A percentile compares a stretch with the other conserved stretches of the same genome.
These are phyloP conservation scores for Eucalyptus cladocalyx DNA, from an alignment of 345 rosid genomes.

Conservation along the genomic window DNA sequence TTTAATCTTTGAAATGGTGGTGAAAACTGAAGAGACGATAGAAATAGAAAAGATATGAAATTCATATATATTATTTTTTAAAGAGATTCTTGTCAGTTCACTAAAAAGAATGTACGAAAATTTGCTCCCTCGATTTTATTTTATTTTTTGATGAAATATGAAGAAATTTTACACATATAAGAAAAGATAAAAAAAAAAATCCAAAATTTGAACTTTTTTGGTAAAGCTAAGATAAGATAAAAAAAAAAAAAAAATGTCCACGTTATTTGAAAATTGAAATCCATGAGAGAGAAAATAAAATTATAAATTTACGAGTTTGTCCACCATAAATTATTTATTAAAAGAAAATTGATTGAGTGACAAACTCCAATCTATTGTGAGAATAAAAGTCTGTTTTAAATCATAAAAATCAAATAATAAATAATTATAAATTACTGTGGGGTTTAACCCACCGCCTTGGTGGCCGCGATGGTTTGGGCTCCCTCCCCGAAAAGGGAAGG, in stretches of 20 bases:
- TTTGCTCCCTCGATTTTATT: neutral
- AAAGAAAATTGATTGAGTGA: too few species aligned
- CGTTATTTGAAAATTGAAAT: neutral
- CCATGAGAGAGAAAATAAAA: neutral
- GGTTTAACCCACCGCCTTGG: too few species aligned
- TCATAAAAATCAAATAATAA: too few species aligned
- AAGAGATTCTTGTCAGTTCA: neutral
- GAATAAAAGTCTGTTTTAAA: accelerated
- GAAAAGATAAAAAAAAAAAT: neutral
- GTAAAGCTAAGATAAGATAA: neutral
- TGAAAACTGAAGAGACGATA: neutral
- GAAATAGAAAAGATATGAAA: neutral
- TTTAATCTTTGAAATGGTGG: neutral
- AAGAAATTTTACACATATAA: neutral
- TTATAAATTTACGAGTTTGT: neutral
- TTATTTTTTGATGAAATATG: neutral
- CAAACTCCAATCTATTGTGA: too few species aligned
- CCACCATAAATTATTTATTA: neutral
- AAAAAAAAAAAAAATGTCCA: neutral
- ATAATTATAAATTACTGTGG: too few species aligned
- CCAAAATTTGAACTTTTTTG: neutral
- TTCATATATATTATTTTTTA: neutral
- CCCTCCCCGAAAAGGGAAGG: too few species aligned
- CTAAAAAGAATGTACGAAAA: neutral
- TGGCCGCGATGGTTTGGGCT: too few species aligned